Evolutionary conservation across 129 eudicot genomes (phyloP).

Genomic region (Pseudognaphalium luteoalbum): DNA sequence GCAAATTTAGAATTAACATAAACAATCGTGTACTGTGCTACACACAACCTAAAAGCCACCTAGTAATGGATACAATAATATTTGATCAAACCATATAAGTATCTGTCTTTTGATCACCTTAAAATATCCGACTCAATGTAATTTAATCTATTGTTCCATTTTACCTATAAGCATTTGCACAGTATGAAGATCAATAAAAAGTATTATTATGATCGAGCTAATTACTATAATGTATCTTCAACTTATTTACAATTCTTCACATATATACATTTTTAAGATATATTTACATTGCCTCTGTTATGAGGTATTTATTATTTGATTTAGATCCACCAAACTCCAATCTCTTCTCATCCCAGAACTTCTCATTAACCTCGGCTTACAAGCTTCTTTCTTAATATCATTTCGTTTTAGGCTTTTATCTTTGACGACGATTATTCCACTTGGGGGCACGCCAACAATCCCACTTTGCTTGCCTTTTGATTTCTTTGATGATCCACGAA

Average conservation of each 20-base stretch:
- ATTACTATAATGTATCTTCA: neutral
- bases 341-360: conserved; percentile 56
- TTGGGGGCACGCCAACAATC: conserved; percentile 20
- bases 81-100: too few relatives aligned
- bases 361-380: conserved; percentile 42
- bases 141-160: too few relatives aligned
- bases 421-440: conserved; percentile 1
- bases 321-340: conserved; percentile 54
- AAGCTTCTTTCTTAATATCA: conserved; percentile 19
- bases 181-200: neutral
- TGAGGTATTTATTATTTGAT: conserved; percentile 27
- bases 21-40: too few relatives aligned
- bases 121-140: too few relatives aligned
- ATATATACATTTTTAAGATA: neutral
- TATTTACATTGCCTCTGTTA: neutral
- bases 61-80: too few relatives aligned
- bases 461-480: conserved; percentile 8
- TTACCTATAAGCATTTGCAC: too few relatives aligned
- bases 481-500: conserved; percentile 22
- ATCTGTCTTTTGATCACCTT: too few relatives aligned
- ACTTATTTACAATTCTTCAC: neutral
- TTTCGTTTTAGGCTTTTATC: conserved; percentile 28
- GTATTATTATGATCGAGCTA: neutral
- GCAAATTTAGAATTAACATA: too few relatives aligned
- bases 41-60: too few relatives aligned